Evolutionary conservation across 768 basidiomycete genomes (phyloP).

Genomic region (Russula sp.): DNA sequence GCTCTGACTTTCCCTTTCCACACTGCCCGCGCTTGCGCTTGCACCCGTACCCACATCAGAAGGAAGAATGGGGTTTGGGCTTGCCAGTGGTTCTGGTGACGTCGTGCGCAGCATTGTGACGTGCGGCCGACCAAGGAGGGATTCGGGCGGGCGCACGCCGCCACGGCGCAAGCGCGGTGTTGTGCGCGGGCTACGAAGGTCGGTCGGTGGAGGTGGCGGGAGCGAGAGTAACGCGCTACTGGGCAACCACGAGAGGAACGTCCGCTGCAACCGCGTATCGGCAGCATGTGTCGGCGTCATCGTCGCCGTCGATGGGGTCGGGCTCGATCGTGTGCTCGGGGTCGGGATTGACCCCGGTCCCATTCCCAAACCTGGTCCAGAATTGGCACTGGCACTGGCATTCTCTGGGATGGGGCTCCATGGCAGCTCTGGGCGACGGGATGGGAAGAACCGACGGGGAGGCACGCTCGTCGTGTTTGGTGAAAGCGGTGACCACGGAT

Average conservation of each 20-base stretch:
- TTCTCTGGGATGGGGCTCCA: conserved; percentile 10
- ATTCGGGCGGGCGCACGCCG: conserved; percentile 59
- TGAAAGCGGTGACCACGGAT: background rate
- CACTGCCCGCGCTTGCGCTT: background rate
- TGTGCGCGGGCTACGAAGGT: conserved; percentile 20
- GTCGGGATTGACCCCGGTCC: background rate
- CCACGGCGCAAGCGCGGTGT: conserved; percentile 58
- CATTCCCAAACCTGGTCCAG: background rate
- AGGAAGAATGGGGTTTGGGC: too few relatives aligned
- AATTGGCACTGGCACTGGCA: background rate
- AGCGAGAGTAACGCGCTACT: conserved; percentile 2
- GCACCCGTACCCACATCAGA: background rate
- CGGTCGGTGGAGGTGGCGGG: conserved; percentile 9
- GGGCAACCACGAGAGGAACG: conserved; percentile 15
- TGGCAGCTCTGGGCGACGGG: conserved; percentile 17
- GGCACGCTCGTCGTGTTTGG: conserved; percentile 12
- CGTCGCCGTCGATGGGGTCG: background rate
- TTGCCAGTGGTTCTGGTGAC: conserved; percentile 2
- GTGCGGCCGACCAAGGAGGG: conserved; percentile 38
- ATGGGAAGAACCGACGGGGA: conserved; percentile 16
- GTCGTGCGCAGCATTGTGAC: background rate
- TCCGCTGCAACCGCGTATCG: conserved; percentile 3
- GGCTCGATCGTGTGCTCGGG: conserved; percentile 1
- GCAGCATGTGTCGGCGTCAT: background rate
- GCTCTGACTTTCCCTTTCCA: background rate